A percentile compares a stretch with the other conserved stretches of the same genome.
These are phyloP conservation scores for Acer saccharum DNA, from an alignment of 345 rosid genomes.

Conservation along the genomic window DNA sequence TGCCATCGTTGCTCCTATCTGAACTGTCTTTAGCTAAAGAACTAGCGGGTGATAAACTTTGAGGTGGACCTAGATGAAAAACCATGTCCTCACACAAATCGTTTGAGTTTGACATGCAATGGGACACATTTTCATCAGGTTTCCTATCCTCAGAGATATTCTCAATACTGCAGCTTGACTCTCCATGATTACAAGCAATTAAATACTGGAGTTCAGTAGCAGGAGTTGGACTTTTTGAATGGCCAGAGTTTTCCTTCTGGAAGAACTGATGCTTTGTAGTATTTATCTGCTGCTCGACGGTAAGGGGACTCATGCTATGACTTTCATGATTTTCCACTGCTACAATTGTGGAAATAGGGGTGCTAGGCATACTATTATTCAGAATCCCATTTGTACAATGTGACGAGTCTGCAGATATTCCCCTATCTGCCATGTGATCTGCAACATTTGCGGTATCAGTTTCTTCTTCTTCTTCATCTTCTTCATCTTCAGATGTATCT, in stretches of 20 bases:
- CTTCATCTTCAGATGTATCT: constrained; percentile 39
- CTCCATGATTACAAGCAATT: constrained; percentile 39
- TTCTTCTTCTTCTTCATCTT: constrained; percentile 43
- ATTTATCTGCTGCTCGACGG: constrained; percentile 31
- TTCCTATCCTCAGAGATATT: constrained; percentile 28
- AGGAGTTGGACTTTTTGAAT: constrained; percentile 32
- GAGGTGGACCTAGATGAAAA: constrained; percentile 30
- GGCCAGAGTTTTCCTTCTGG: constrained; percentile 31
- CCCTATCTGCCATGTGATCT: constrained; percentile 16
- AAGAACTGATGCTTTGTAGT: constrained; percentile 17
- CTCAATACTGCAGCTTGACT: constrained; percentile 40
- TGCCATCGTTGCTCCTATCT: constrained; percentile 34
- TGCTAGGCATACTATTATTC: constrained; percentile 29
- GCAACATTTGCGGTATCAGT: constrained; percentile 34
- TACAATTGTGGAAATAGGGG: constrained; percentile 18
- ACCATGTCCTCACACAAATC: constrained; percentile 39
- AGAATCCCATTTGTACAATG: constrained; percentile 32
- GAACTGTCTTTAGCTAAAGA: constrained; percentile 44
- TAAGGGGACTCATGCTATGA: constrained; percentile 13
- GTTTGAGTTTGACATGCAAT: constrained; percentile 28
- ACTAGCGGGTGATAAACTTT: constrained; percentile 39
- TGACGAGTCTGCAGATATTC: constrained; percentile 37
- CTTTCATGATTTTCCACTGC: constrained; percentile 28
- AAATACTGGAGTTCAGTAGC: constrained; percentile 28
- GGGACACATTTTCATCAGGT: constrained; percentile 29